These are phyloP conservation scores for Euphorbia pulcherrima DNA, from an alignment of 345 rosid species.

Conservation along the genomic window DNA sequence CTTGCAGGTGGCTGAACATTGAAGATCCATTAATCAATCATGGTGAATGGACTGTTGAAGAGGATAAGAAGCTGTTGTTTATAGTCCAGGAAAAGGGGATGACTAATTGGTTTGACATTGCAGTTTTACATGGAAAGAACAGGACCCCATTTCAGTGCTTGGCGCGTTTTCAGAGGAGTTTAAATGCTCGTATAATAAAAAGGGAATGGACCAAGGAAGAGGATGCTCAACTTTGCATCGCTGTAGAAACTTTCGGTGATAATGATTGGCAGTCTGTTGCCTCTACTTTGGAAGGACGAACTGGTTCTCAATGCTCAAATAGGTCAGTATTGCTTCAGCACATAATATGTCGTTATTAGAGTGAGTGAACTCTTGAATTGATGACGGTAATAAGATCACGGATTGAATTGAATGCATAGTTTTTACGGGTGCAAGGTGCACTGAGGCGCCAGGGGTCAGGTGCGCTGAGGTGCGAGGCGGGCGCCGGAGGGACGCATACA, in stretches of 20 bases:
- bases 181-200: slow-evolving; percentile 61
- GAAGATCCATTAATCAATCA: slow-evolving; percentile 78
- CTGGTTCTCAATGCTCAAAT: slow-evolving; percentile 89
- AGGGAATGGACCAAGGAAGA: slow-evolving; percentile 82
- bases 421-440: too few species aligned
- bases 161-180: slow-evolving; percentile 76
- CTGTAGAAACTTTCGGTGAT: slow-evolving; percentile 68
- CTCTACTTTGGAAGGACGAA: slow-evolving; percentile 55
- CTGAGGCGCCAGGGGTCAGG: too few species aligned
- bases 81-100: slow-evolving; percentile 59
- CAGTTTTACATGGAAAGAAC: slow-evolving; percentile 58
- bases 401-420: too few species aligned
- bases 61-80: slow-evolving; percentile 58
- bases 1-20: slow-evolving; percentile 74
- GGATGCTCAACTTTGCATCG: slow-evolving; percentile 70
- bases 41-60: slow-evolving; percentile 53
- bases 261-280: slow-evolving; percentile 88
- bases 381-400: background rate
- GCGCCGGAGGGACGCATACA: too few species aligned
- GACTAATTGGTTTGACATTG: slow-evolving; percentile 65
- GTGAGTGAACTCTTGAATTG: slow-evolving; percentile 2
- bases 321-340: slow-evolving; percentile 48
- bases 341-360: background rate
- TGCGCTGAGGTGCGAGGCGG: too few species aligned
- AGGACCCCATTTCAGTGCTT: slow-evolving; percentile 91